phyloP scores from a whole-genome alignment of 495 filamentous ascomycete species.

The Penicillium flavigenum region DNA sequence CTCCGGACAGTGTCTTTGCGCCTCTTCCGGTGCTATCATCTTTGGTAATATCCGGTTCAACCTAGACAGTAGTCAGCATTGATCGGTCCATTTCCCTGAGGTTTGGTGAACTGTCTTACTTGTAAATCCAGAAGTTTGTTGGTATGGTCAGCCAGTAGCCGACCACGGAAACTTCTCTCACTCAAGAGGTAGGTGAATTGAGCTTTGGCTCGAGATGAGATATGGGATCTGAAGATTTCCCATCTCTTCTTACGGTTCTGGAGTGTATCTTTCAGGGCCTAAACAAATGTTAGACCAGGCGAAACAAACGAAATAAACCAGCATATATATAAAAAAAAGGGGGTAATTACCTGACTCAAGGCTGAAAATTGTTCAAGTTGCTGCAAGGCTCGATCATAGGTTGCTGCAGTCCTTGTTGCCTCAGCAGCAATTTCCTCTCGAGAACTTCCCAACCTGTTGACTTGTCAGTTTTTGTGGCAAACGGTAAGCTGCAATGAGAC shows the following conservation, averaged over 20 bases:
- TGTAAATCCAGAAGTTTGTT: constrained; percentile 71
- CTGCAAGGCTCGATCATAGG: constrained; percentile 42
- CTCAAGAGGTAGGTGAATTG: constrained; percentile 86
- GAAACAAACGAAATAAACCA: constrained; percentile 1
- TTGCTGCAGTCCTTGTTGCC: constrained; percentile 42
- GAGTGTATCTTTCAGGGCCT: constrained; percentile 64
- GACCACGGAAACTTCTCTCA: constrained; percentile 84
- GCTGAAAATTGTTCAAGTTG: constrained; percentile 51
- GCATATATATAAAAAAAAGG: background rate
- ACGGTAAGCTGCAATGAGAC: constrained; percentile 17
- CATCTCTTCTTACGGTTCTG: constrained; percentile 71
- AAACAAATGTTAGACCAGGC: constrained; percentile 3
- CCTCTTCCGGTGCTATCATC: constrained; percentile 65
- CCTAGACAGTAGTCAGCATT: constrained; percentile 35
- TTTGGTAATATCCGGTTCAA: constrained; percentile 75
- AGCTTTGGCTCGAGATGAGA: constrained; percentile 76
- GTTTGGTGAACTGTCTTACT: constrained; percentile 38
- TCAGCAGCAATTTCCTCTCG: constrained; percentile 62
- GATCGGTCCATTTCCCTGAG: constrained; percentile 4
- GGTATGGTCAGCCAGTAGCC: constrained; percentile 73
- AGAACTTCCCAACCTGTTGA: constrained; percentile 60
- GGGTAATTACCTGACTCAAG: constrained; percentile 49
- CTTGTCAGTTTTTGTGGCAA: constrained; percentile 19
- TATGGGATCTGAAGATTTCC: constrained; percentile 75
- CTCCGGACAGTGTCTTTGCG: constrained; percentile 89